A percentile compares a stretch with the other conserved stretches of the same genome.
phyloP scores from a whole-genome alignment of 2,329 filamentous ascomycete species.

The Colletotrichum trifolii region DNA sequence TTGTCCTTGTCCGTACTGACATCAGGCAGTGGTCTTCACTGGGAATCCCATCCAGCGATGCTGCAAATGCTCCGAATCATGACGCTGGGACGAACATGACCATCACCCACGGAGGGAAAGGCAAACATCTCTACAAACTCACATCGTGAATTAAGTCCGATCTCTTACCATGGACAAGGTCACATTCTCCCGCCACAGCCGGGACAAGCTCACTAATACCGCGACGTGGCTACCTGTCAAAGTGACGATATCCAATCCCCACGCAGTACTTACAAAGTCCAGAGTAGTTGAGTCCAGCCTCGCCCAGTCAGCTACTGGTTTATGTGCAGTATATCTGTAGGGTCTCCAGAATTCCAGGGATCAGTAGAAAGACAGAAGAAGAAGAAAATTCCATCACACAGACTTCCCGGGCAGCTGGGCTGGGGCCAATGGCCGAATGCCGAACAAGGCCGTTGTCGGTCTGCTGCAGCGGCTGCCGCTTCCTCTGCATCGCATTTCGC shows the following conservation, averaged over 20 bases:
- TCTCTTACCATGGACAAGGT: neutral
- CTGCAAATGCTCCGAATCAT: too few species aligned
- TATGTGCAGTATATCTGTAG: too few species aligned
- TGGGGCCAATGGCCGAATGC: conserved; percentile 27
- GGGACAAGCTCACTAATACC: neutral
- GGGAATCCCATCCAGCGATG: too few species aligned
- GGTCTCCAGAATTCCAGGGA: neutral
- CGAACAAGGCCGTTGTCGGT: conserved; percentile 33
- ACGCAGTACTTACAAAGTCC: too few species aligned
- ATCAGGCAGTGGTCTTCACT: too few species aligned
- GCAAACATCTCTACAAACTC: too few species aligned
- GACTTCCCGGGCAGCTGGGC: neutral
- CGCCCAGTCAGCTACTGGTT: too few species aligned
- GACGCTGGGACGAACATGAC: conserved; percentile 4
- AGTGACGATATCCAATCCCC: too few species aligned
- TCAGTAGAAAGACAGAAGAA: neutral
- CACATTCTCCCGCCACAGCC: neutral
- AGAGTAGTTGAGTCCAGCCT: too few species aligned
- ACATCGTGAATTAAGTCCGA: too few species aligned
- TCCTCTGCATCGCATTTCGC: too few species aligned
- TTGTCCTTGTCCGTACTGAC: too few species aligned
- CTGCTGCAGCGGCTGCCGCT: conserved; percentile 1
- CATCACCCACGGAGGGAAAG: neutral
- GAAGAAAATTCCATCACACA: neutral
- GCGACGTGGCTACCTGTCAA: neutral